Conservation (phyloP, 129 eudicot species). For the Heracleum sosnowskyi region DNA sequence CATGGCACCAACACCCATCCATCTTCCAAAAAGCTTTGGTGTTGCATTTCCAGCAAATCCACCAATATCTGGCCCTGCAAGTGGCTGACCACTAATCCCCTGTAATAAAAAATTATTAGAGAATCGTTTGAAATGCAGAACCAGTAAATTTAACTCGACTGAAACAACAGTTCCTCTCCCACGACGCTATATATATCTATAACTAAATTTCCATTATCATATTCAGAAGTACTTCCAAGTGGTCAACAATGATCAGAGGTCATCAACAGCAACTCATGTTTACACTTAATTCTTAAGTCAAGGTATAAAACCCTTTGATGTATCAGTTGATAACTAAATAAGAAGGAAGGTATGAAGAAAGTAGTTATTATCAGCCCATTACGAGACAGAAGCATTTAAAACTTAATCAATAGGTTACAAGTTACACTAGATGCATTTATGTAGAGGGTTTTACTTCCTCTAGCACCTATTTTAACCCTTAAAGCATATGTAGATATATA, state of each 20-base stretch:
- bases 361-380: background rate
- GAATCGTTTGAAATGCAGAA: background rate
- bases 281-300: background rate
- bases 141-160: background rate
- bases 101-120: conserved; percentile 13
- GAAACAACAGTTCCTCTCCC: background rate
- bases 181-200: background rate
- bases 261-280: background rate
- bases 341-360: background rate
- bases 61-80: conserved; percentile 94
- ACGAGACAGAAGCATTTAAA: background rate
- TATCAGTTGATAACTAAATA: background rate
- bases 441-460: background rate
- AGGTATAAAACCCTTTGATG: background rate
- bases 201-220: background rate
- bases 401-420: background rate
- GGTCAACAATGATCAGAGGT: background rate
- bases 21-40: conserved; percentile 87
- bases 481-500: background rate
- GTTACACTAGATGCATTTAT: background rate
- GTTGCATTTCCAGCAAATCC: conserved; percentile 96
- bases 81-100: conserved; percentile 98
- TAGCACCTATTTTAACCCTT: background rate
- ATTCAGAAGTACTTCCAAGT: background rate
- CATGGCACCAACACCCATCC: conserved; percentile 87